Evolutionary conservation across 2,329 filamentous ascomycete genomes (phyloP).

Genomic region (Fusarium algeriense): DNA sequence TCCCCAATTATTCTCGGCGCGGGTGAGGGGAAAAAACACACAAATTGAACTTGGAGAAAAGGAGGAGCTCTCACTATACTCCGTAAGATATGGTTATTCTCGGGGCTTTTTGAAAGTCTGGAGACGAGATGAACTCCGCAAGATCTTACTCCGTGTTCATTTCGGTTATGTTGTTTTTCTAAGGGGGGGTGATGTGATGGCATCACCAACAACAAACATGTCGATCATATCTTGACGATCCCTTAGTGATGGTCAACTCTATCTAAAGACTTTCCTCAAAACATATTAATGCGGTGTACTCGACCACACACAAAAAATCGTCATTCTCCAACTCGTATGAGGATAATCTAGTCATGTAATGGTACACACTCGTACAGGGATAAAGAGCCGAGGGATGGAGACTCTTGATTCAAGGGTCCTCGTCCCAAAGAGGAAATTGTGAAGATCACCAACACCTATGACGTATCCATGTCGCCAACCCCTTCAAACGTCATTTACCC

Average conservation of each 20-base stretch:
- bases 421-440: constrained; percentile 17
- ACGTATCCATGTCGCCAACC: constrained; percentile 8
- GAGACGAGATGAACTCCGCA: not conserved
- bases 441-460: constrained; percentile 26
- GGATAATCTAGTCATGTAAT: constrained; percentile 24
- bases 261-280: not conserved
- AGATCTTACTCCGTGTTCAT: not conserved
- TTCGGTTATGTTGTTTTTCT: not conserved
- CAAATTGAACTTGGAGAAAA: constrained; percentile 20
- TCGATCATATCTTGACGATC: constrained; percentile 5
- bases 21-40: constrained; percentile 6
- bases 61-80: not conserved
- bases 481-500: constrained; percentile 23
- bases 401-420: constrained; percentile 23
- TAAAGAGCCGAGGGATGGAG: constrained; percentile 32
- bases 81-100: constrained; percentile 17
- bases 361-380: not conserved
- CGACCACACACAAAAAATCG: not conserved
- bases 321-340: constrained; percentile 12
- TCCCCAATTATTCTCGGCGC: constrained; percentile 31
- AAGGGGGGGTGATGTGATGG: not conserved
- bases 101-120: not conserved
- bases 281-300: constrained; percentile 3
- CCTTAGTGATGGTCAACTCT: not conserved
- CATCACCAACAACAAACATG: not conserved